These are phyloP conservation scores for Hirsutella minnesotensis DNA, from an alignment of 2,329 filamentous ascomycete species.

Conservation along the genomic window DNA sequence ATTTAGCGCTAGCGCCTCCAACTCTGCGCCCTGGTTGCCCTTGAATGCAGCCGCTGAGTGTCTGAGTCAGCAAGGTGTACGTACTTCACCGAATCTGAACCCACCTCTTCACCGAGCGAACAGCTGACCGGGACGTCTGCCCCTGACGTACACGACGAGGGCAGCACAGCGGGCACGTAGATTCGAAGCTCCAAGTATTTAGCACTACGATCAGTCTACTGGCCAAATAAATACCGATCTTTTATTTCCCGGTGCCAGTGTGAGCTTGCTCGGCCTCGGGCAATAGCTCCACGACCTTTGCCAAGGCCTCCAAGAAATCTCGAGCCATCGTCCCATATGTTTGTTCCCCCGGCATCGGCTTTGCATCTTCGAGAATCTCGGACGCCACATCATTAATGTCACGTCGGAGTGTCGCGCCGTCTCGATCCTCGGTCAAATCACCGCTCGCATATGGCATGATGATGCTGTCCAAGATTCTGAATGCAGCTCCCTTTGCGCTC, in stretches of 20 bases:
- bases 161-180: no score
- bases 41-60: not conserved
- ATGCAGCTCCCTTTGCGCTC: slow-evolving; percentile 11
- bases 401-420: slow-evolving; percentile 8
- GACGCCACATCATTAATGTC: slow-evolving; percentile 21
- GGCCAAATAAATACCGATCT: no score
- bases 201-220: no score
- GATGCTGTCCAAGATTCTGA: slow-evolving; percentile 12
- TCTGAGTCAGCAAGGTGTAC: slow-evolving; percentile 4
- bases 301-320: slow-evolving; percentile 14
- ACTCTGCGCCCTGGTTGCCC: slow-evolving; percentile 15
- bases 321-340: slow-evolving; percentile 21
- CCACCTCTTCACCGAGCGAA: slow-evolving; percentile 1
- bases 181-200: no score
- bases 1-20: slow-evolving; percentile 12
- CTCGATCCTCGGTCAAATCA: slow-evolving; percentile 1
- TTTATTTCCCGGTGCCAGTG: not conserved
- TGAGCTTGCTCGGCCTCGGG: not conserved
- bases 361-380: slow-evolving; percentile 18
- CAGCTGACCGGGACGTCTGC: no score
- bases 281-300: slow-evolving; percentile 10
- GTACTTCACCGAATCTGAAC: no score
- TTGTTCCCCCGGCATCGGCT: slow-evolving; percentile 9
- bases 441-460: slow-evolving; percentile 13
- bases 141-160: no score